A percentile compares a stretch with the other conserved stretches of the same genome.
Conservation (phyloP, 345 rosid genomes). For the Raphanus raphanistrum region DNA sequence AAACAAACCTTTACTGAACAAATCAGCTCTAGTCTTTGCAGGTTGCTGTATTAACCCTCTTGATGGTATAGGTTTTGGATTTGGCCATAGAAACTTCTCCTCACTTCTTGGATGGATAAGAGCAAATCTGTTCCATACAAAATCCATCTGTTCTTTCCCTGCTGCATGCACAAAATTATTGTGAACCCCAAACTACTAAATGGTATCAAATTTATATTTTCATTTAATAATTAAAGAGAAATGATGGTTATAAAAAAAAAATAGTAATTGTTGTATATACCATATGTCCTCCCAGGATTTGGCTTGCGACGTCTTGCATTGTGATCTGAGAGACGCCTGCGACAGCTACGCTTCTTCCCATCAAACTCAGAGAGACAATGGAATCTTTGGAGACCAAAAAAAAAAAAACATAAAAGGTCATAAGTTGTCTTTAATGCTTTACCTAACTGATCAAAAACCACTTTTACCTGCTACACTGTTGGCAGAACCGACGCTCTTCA, state of each 20-base stretch:
- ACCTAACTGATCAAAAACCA: neutral
- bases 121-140: conserved; percentile 53
- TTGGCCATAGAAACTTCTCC: conserved; percentile 47
- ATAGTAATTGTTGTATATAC: conserved; percentile 38
- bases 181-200: conserved; percentile 19
- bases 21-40: conserved; percentile 38
- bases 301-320: conserved; percentile 97
- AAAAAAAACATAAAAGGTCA: neutral
- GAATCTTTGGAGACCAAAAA: conserved; percentile 53
- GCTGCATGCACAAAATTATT: conserved; percentile 45
- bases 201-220: neutral
- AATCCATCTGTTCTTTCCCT: conserved; percentile 61
- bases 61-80: conserved; percentile 39
- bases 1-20: conserved; percentile 46
- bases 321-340: conserved; percentile 87
- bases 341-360: conserved; percentile 90
- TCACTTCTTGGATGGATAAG: conserved; percentile 46
- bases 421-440: neutral
- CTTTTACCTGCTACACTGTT: conserved; percentile 90
- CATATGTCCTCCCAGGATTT: conserved; percentile 53
- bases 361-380: conserved; percentile 86
- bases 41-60: conserved; percentile 31
- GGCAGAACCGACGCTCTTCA: conserved; percentile 87
- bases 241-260: neutral
- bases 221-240: neutral